phyloP scores from a whole-genome alignment of 805 yeast species.

The Candida parachauliodes region DNA sequence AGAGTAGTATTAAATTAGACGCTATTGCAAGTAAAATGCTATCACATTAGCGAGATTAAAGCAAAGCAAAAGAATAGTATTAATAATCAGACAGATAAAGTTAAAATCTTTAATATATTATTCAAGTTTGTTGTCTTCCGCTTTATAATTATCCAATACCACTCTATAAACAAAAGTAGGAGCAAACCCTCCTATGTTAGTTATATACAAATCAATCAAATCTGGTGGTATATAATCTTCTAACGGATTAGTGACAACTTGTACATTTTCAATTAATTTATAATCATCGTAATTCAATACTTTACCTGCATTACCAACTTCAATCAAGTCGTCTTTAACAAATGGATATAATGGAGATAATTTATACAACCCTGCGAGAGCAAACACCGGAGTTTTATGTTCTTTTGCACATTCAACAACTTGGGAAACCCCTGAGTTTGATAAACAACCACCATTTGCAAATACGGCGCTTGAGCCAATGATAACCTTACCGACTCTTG shows the following conservation, averaged over 20 bases:
- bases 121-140: slow-evolving; percentile 69
- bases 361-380: slow-evolving; percentile 91
- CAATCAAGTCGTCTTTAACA: slow-evolving; percentile 76
- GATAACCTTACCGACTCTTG: slow-evolving; percentile 93
- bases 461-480: slow-evolving; percentile 90
- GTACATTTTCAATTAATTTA: slow-evolving; percentile 65
- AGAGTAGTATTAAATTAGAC: too few species aligned
- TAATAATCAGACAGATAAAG: too few species aligned
- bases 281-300: slow-evolving; percentile 75
- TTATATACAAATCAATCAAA: slow-evolving; percentile 87
- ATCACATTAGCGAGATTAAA: too few species aligned
- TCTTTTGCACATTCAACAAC: slow-evolving; percentile 96
- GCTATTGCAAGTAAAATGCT: too few species aligned
- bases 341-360: slow-evolving; percentile 90
- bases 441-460: slow-evolving; percentile 93
- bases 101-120: too few species aligned
- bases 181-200: slow-evolving; percentile 94
- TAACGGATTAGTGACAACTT: slow-evolving; percentile 76
- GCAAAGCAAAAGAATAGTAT: too few species aligned
- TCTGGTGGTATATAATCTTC: slow-evolving; percentile 93
- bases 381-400: slow-evolving; percentile 93
- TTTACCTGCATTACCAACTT: slow-evolving; percentile 91
- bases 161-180: slow-evolving; percentile 95
- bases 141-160: slow-evolving; percentile 88
- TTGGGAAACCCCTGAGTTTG: slow-evolving; percentile 85